phyloP scores from a whole-genome alignment of 805 yeast genomes.

The Wickerhamiella lipophila region DNA sequence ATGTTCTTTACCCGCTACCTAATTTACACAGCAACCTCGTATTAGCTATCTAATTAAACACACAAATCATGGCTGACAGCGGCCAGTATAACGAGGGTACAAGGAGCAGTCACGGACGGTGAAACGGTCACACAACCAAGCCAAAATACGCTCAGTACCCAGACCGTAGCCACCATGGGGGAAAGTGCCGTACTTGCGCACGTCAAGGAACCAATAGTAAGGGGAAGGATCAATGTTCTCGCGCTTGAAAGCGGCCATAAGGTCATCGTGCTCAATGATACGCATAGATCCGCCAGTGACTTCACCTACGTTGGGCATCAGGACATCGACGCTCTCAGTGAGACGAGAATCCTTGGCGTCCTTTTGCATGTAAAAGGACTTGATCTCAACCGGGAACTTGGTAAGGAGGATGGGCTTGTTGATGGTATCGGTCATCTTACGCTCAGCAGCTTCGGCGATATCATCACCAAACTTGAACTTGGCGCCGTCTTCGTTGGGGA shows the following conservation, averaged over 20 bases:
- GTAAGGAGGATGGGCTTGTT: conserved; percentile 85
- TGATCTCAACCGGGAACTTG: conserved; percentile 92
- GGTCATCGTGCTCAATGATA: conserved; percentile 67
- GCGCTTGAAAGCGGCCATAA: conserved; percentile 81
- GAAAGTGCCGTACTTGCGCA: conserved; percentile 91
- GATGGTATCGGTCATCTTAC: conserved; percentile 93
- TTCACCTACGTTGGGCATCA: conserved; percentile 99
- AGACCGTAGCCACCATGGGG: conserved; percentile 99
- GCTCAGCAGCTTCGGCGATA: conserved; percentile 98
- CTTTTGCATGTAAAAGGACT: conserved; percentile 95
- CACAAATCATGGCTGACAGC: conserved; percentile 72
- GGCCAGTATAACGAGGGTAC: conserved; percentile 95
- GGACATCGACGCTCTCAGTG: conserved; percentile 94
- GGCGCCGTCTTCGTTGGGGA: conserved; percentile 90
- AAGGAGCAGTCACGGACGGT: conserved; percentile 97
- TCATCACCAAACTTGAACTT: conserved; percentile 94
- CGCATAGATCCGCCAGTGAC: conserved; percentile 99
- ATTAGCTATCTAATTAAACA: neutral
- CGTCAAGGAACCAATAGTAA: conserved; percentile 94
- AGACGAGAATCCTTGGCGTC: conserved; percentile 84
- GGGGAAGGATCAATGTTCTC: conserved; percentile 72
- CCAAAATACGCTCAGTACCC: conserved; percentile 95
- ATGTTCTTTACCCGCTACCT: too few species aligned
- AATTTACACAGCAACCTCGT: too few species aligned
- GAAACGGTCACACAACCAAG: conserved; percentile 95